These are phyloP conservation scores for Salinomyces thailandicus DNA, from an alignment of 2,329 filamentous ascomycete genomes.

Conservation along the genomic window DNA sequence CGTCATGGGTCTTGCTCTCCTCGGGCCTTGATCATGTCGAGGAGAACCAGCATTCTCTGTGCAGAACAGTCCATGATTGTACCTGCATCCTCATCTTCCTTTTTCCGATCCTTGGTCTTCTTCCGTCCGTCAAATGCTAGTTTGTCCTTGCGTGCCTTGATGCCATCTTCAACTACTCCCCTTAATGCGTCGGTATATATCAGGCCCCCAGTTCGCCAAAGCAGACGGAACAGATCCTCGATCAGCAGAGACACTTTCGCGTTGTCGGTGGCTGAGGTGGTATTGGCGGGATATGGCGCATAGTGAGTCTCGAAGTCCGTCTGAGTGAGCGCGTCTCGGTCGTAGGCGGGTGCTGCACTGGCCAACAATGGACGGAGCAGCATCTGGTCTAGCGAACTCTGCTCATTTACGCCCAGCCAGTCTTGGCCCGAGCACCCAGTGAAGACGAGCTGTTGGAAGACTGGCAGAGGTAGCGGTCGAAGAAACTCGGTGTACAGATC, in stretches of 20 bases:
- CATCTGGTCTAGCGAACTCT: slow-evolving; percentile 44
- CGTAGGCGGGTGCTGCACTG: slow-evolving; percentile 25
- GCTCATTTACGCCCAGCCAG: slow-evolving; percentile 28
- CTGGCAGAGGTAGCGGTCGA: slow-evolving; percentile 46
- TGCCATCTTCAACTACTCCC: slow-evolving; percentile 43
- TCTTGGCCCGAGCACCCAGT: slow-evolving; percentile 25
- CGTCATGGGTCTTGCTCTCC: too few species aligned
- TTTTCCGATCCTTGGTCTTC: slow-evolving; percentile 28
- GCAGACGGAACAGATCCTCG: slow-evolving; percentile 52
- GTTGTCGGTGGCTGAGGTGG: slow-evolving; percentile 53
- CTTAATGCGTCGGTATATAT: slow-evolving; percentile 4
- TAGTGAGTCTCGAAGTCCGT: slow-evolving; percentile 49
- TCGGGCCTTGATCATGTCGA: slow-evolving; percentile 4
- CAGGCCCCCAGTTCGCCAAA: slow-evolving; percentile 29
- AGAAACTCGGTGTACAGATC: slow-evolving; percentile 48
- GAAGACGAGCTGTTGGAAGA: slow-evolving; percentile 48
- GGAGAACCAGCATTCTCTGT: slow-evolving; percentile 20
- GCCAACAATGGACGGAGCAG: slow-evolving; percentile 43
- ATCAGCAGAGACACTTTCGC: slow-evolving; percentile 60
- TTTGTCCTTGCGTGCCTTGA: slow-evolving; percentile 39
- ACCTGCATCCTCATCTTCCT: slow-evolving; percentile 28
- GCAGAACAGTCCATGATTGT: slow-evolving; percentile 24
- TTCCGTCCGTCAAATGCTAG: slow-evolving; percentile 36
- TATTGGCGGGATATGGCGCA: slow-evolving; percentile 55
- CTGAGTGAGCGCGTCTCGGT: slow-evolving; percentile 38